Evolutionary conservation across 2,329 filamentous ascomycete genomes (phyloP), one percentile per base, ranked within the genome.

Genomic region (Fusarium denticulatum): DNA sequence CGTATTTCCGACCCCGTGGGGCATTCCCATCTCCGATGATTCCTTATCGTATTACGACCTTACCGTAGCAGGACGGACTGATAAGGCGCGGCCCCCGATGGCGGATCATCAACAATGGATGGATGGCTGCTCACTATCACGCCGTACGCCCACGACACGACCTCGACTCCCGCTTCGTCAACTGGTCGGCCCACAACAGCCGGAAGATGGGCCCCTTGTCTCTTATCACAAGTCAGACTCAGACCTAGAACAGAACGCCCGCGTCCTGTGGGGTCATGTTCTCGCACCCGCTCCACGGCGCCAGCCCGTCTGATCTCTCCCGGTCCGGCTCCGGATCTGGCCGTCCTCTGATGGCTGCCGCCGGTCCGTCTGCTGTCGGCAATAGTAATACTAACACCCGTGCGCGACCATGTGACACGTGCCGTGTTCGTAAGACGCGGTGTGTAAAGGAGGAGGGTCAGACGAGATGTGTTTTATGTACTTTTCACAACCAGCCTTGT

Each of bases 401-500:
- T 42, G 62, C 77, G 16, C 84, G 88, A 13, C 88, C 88, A n/a
- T 90, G 88, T 80, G 90, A 92, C 83, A 90, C 89, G 61, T 92
- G 90, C 79, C 86, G 90, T 67, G 85, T 88, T 77, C 87, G 90
- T 73, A 92, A 92, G 83, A 89, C 87, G 73, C 88, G 89, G 75
- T 92, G 90, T 79, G 90, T 91, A 55, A 87, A 90, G 76, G 87
- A 91, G 78, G 88, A 90, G 59, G 87, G 85, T 63, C 86, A 86
- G 73, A 84, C 85, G 47, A 85, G 88, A 72, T 92, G 90, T 78
- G 88, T 91, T 55, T 83, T 92, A 66, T 92, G 90, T 81, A 87
- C 88, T 70, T 91, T 92, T 79, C 90, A 92, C 81, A 89, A 89
- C 79, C 89, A 91, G 77, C 88, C 90, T 71, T 92, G 90, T 80